Conservation (phyloP, 163 green algal species). For the Chlamydomonas reinhardtii region DNA sequence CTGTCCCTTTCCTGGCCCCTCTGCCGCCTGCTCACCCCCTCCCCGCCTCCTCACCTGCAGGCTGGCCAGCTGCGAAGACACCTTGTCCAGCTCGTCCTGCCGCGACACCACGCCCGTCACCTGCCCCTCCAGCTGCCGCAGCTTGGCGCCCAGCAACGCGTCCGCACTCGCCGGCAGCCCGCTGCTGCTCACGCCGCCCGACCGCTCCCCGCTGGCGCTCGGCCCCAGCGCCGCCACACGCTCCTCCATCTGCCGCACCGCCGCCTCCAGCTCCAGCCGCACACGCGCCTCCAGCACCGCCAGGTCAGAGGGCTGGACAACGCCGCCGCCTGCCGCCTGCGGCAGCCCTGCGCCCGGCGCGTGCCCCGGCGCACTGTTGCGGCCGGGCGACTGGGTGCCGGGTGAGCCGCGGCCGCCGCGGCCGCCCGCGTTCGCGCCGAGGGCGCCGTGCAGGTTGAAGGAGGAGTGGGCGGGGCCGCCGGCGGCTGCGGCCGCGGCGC, state of each 20-base stretch:
- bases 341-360: no score
- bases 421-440: not conserved
- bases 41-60: not conserved
- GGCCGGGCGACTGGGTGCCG: constrained; percentile 13
- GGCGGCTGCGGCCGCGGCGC: not conserved
- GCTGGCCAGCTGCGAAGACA: constrained; percentile 36
- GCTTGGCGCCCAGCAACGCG: constrained; percentile 38
- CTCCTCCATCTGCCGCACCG: constrained; percentile 38
- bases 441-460: constrained; percentile 26
- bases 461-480: constrained; percentile 8
- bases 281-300: constrained; percentile 34
- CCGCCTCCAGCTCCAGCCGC: constrained; percentile 37
- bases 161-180: constrained; percentile 1
- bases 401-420: not conserved
- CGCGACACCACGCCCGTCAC: constrained; percentile 29
- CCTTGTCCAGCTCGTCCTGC: constrained; percentile 49
- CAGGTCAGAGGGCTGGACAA: not conserved
- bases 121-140: constrained; percentile 50
- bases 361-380: not conserved
- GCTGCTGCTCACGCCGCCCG: not conserved
- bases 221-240: not conserved
- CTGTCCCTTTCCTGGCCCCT: no score
- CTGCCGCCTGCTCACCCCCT: no score
- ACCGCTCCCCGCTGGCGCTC: not conserved
- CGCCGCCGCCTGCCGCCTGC: not conserved